Conservation (phyloP, 768 basidiomycete genomes). For the Macrolepiota albuminosa region DNA sequence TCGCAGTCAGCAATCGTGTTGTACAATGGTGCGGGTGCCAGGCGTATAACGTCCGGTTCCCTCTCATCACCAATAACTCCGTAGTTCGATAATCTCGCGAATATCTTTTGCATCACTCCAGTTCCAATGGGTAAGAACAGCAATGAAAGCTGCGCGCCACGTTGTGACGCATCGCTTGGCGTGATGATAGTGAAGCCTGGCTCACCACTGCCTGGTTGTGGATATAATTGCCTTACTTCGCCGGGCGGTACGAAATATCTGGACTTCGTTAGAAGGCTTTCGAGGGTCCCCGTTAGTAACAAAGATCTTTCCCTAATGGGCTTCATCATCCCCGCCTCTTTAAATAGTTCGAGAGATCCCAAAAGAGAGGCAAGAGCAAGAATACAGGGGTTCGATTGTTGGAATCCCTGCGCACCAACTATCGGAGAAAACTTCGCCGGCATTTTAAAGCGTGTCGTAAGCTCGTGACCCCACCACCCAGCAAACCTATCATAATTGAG, state of each 20-base stretch:
- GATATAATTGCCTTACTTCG: constrained; percentile 26
- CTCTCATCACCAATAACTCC: constrained; percentile 94
- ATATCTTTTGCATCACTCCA: constrained; percentile 67
- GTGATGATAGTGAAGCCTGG: constrained; percentile 90
- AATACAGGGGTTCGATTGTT: constrained; percentile 92
- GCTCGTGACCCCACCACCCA: constrained; percentile 98
- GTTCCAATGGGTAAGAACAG: constrained; percentile 64
- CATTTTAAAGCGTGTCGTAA: constrained; percentile 87
- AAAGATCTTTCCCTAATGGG: constrained; percentile 66
- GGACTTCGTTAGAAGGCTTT: constrained; percentile 54
- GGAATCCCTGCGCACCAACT: constrained; percentile 90
- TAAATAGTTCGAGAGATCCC: constrained; percentile 78
- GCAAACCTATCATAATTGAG: constrained; percentile 53
- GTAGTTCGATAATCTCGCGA: constrained; percentile 48
- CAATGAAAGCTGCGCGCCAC: constrained; percentile 88
- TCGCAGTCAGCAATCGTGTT: constrained; percentile 78
- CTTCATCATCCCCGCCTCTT: constrained; percentile 70
- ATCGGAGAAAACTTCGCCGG: constrained; percentile 77
- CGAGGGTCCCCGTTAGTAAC: constrained; percentile 67
- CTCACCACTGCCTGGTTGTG: constrained; percentile 18
- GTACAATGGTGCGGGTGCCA: constrained; percentile 86
- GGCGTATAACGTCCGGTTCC: constrained; percentile 85
- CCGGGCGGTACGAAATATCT: constrained; percentile 54
- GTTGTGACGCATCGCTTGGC: constrained; percentile 55
- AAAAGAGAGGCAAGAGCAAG: constrained; percentile 75